Conservation (phyloP, 805 yeast genomes). For the Groenewaldozyma tartarivorans region DNA sequence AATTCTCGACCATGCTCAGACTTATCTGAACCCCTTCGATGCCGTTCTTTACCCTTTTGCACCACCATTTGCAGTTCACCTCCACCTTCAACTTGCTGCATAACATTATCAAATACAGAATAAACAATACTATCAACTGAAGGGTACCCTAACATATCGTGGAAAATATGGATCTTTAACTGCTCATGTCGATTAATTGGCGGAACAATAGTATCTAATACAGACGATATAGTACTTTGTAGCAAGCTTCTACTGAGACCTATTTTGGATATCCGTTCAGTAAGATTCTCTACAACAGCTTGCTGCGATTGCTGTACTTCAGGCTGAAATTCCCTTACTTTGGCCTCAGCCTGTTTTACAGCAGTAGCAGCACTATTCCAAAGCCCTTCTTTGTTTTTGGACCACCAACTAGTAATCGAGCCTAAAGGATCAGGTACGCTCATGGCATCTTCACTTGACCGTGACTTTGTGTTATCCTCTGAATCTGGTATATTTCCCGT, state of each 20-base stretch:
- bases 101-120: slow-evolving; percentile 44
- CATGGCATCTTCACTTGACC: not conserved
- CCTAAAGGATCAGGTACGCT: slow-evolving; percentile 23
- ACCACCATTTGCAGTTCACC: slow-evolving; percentile 47
- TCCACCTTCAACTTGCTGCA: slow-evolving; percentile 65
- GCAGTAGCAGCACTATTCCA: slow-evolving; percentile 33
- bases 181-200: slow-evolving; percentile 37
- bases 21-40: slow-evolving; percentile 27
- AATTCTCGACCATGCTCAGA: slow-evolving; percentile 36
- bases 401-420: slow-evolving; percentile 29
- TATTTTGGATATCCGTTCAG: slow-evolving; percentile 12
- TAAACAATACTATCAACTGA: slow-evolving; percentile 40
- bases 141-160: slow-evolving; percentile 37
- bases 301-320: slow-evolving; percentile 21
- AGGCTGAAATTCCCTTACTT: slow-evolving; percentile 30
- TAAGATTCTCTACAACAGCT: slow-evolving; percentile 11
- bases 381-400: slow-evolving; percentile 27
- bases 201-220: slow-evolving; percentile 34
- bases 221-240: slow-evolving; percentile 29
- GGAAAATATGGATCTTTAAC: slow-evolving; percentile 33
- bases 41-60: slow-evolving; percentile 34
- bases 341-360: slow-evolving; percentile 33
- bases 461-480: not conserved
- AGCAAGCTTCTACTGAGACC: slow-evolving; percentile 14
- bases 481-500: not conserved